phyloP scores from a whole-genome alignment of 192 early-diverging fungal genomes.

The Coemansia sp. region DNA sequence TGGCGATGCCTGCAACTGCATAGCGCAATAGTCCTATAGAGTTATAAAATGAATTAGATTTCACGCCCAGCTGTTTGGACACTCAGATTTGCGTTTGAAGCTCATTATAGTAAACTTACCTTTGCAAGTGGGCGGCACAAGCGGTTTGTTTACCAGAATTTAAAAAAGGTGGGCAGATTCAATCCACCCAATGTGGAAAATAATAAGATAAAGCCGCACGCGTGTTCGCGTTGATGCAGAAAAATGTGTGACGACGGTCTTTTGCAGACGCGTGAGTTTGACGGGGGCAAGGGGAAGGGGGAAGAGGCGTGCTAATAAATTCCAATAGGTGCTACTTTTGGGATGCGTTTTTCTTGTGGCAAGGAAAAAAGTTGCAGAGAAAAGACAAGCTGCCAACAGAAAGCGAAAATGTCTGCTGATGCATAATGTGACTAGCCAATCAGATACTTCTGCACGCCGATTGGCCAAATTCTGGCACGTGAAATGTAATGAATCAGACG shows the following conservation, averaged over 20 bases:
- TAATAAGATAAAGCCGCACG: slow-evolving; percentile 2
- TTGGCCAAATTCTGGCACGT: not conserved
- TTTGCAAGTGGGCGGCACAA: not conserved
- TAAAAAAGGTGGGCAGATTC: not conserved
- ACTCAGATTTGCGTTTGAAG: not conserved
- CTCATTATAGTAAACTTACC: not conserved
- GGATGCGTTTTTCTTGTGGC: not conserved
- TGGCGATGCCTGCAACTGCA: slow-evolving; percentile 23
- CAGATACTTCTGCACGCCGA: not conserved
- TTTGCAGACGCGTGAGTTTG: slow-evolving; percentile 15
- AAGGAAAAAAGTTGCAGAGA: not conserved
- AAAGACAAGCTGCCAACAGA: not conserved
- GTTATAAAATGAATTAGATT: not conserved
- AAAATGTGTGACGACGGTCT: slow-evolving; percentile 8
- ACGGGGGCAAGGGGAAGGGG: slow-evolving; percentile 4
- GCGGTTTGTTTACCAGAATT: not conserved
- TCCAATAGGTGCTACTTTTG: not conserved
- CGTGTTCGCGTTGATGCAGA: not conserved
- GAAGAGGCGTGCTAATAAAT: not conserved
- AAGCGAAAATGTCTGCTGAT: not conserved
- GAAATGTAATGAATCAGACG: not conserved
- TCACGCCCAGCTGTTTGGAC: not conserved
- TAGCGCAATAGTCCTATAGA: not conserved
- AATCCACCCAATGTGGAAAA: not conserved
- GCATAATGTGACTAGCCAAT: not conserved